phyloP scores from a whole-genome alignment of 805 yeast species.

The Candida schatavii region DNA sequence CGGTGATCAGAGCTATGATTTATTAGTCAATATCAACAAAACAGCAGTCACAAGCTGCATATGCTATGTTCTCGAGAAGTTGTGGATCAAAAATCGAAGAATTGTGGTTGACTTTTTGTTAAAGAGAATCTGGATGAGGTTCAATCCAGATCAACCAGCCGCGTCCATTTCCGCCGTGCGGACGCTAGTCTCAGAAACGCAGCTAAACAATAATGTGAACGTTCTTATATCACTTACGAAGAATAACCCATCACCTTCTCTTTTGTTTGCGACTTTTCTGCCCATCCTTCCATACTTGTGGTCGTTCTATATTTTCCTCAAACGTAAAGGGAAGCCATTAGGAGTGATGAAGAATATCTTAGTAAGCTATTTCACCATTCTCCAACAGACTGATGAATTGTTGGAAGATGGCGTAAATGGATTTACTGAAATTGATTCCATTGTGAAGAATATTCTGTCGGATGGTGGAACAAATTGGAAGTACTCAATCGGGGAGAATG shows the following conservation, averaged over 20 bases:
- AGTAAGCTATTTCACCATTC: slow-evolving; percentile 31
- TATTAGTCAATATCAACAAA: slow-evolving; percentile 57
- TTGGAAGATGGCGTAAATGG: slow-evolving; percentile 10
- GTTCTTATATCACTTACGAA: slow-evolving; percentile 63
- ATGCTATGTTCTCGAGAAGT: slow-evolving; percentile 49
- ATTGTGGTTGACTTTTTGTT: slow-evolving; percentile 62
- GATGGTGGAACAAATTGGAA: slow-evolving; percentile 36
- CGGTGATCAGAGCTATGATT: slow-evolving; percentile 59
- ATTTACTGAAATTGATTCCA: slow-evolving; percentile 18
- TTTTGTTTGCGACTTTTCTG: slow-evolving; percentile 21
- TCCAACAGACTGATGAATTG: slow-evolving; percentile 10
- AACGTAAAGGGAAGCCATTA: slow-evolving; percentile 21
- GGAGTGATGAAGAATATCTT: slow-evolving; percentile 37
- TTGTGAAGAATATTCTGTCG: slow-evolving; percentile 31
- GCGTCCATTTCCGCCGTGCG: slow-evolving; percentile 15
- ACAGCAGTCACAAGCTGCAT: slow-evolving; percentile 59
- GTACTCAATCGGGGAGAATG: slow-evolving; percentile 41
- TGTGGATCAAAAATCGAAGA: slow-evolving; percentile 48
- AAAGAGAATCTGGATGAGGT: slow-evolving; percentile 42
- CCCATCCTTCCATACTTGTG: slow-evolving; percentile 39
- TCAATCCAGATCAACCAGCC: slow-evolving; percentile 32
- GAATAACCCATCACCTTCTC: slow-evolving; percentile 23
- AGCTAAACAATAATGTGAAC: slow-evolving; percentile 60
- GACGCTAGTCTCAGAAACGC: slow-evolving; percentile 42
- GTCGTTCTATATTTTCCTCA: slow-evolving; percentile 42